A percentile compares a stretch with the other conserved stretches of the same genome.
phyloP scores from a whole-genome alignment of 139 green algal genomes.

The Tetratostichococcus sp. region DNA sequence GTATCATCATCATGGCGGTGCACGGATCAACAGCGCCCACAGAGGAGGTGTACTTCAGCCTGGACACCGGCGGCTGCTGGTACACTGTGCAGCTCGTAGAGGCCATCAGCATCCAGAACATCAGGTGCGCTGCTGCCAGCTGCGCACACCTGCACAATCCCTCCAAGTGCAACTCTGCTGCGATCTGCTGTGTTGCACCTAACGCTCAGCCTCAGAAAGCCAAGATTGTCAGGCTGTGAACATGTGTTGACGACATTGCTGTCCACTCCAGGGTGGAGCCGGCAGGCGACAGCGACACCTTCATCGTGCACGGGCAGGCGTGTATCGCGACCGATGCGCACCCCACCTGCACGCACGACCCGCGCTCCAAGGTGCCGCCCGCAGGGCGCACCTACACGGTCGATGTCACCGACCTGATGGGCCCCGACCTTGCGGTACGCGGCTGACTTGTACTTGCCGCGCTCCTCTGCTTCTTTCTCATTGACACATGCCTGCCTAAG shows the following conservation, averaged over 20 bases:
- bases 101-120: slow-evolving; percentile 85
- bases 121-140: slow-evolving; percentile 44
- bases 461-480: no score
- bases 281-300: slow-evolving; percentile 51
- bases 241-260: no score
- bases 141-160: no score
- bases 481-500: no score
- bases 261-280: slow-evolving; percentile 61
- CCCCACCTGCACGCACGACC: slow-evolving; percentile 42
- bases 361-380: neutral
- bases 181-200: no score
- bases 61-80: slow-evolving; percentile 87
- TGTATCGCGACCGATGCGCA: slow-evolving; percentile 44
- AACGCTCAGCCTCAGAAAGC: no score
- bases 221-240: no score
- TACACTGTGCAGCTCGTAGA: slow-evolving; percentile 58
- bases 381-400: slow-evolving; percentile 61
- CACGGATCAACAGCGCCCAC: slow-evolving; percentile 52
- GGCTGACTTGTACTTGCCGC: neutral
- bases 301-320: slow-evolving; percentile 80
- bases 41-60: slow-evolving; percentile 61
- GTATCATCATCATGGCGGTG: slow-evolving; percentile 78
- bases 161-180: no score
- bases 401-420: slow-evolving; percentile 51
- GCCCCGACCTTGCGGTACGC: slow-evolving; percentile 33